Conservation (phyloP, 1,139 yeast genomes). For the Lodderomyces parapsilosis region DNA sequence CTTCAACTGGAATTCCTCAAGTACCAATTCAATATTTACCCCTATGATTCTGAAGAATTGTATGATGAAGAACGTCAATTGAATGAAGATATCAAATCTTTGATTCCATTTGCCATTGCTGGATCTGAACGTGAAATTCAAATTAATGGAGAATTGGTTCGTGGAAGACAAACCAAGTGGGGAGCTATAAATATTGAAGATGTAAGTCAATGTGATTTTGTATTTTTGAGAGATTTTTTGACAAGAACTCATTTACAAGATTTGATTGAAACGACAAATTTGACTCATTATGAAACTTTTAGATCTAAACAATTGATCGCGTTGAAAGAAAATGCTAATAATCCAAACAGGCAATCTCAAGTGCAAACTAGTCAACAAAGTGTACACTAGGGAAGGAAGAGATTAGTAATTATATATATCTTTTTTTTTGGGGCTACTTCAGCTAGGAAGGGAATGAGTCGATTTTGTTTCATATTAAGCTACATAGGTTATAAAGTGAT, state of each 20-base stretch:
- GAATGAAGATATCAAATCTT: conserved; percentile 72
- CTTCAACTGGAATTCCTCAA: conserved; percentile 76
- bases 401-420: too few relatives aligned
- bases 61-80: conserved; percentile 79
- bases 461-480: background rate
- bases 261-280: conserved; percentile 87
- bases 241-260: conserved; percentile 96
- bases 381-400: background rate
- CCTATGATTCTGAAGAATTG: conserved; percentile 75
- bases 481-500: background rate
- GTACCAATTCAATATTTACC: conserved; percentile 79
- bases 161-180: conserved; percentile 94
- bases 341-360: conserved; percentile 13
- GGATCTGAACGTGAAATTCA: conserved; percentile 85
- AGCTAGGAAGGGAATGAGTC: background rate
- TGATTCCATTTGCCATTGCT: conserved; percentile 90
- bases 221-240: conserved; percentile 86
- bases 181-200: conserved; percentile 91
- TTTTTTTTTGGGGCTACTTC: background rate
- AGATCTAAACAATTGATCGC: conserved; percentile 93
- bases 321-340: conserved; percentile 78
- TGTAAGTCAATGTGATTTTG: conserved; percentile 92
- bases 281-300: conserved; percentile 87
- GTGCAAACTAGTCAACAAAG: conserved; percentile 5
- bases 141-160: conserved; percentile 66